Percentiles rank a stretch among this genome's conserved stretches.
These are phyloP conservation scores for Ustilago bromivora DNA, from an alignment of 1,284 basidiomycete genomes.

Conservation along the genomic window DNA sequence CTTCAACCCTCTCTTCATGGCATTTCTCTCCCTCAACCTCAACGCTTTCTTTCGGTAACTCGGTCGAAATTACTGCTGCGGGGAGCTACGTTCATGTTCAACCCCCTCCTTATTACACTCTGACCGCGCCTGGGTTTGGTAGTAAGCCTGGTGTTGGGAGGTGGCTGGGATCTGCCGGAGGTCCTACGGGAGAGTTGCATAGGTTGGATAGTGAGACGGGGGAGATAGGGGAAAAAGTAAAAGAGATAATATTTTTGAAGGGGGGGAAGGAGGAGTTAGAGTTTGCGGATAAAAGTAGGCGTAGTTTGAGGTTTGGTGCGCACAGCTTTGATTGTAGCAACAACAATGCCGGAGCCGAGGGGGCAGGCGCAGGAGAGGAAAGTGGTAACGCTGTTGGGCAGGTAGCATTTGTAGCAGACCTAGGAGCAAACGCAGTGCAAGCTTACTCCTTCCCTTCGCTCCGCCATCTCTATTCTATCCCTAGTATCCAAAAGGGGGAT, in stretches of 20 bases:
- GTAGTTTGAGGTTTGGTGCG: constrained; percentile 56
- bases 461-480: constrained; percentile 29
- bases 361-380: neutral
- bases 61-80: constrained; percentile 45
- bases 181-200: constrained; percentile 65
- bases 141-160: constrained; percentile 18
- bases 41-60: constrained; percentile 19
- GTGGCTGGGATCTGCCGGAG: constrained; percentile 58
- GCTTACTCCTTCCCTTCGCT: constrained; percentile 45
- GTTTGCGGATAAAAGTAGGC: constrained; percentile 54
- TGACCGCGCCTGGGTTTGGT: constrained; percentile 51
- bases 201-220: constrained; percentile 40
- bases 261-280: constrained; percentile 33
- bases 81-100: constrained; percentile 62
- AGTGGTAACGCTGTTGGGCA: constrained; percentile 5
- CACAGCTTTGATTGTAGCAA: constrained; percentile 53
- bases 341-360: neutral
- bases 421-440: constrained; percentile 61
- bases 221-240: constrained; percentile 31
- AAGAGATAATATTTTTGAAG: constrained; percentile 56
- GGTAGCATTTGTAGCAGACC: constrained; percentile 59
- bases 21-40: constrained; percentile 16
- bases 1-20: constrained; percentile 53
- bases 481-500: constrained; percentile 38
- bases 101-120: constrained; percentile 37